Base-by-base conservation (phyloP, 495 filamentous ascomycete species). In the Penicillium angulare region DNA sequence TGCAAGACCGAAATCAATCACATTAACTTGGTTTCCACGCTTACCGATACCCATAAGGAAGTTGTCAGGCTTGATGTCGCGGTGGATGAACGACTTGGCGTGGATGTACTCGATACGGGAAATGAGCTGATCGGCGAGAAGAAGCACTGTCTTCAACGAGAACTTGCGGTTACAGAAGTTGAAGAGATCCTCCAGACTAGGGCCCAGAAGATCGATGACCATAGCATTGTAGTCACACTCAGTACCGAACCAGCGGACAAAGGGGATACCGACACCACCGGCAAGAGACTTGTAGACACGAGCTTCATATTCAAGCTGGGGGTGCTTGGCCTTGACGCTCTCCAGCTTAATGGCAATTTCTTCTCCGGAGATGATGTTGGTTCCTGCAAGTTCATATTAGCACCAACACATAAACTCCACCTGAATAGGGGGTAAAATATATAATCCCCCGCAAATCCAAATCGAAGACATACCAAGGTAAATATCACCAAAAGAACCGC, bases 111-210 rank as follows among this genome's bases (percentile, higher is more conserved):
- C 95, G 69, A 99, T 97, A 53, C 95, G 92, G 49, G 93, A 97
- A 65, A 98, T 97, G 71, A 99, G 84, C 77, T 99, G 95, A 66
- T 99, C 95, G 64, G 95, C 95, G 44, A 99, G 84, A 8, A 99
- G 85, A 13, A 99, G 77, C 33, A 99, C 95, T n/a, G 95, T 99
- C 87, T 99, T 99, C 57, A 99, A 76, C 8, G 93, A 96, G 81
- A 97, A 99, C 71, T 99, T 99, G 67, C 95, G 87, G 83, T 97
- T 99, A 85, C 95, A 99, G 73, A 99, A 99, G 83, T 99, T 99
- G 90, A 99, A 99, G n/a, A 99, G 79, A 68, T 99, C 95, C 74
- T 99, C 95, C 79, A 99, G 78, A 68, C 89, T 95, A 50, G 95
- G 95, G 43, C 95, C 95, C 32, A 99, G 88, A 15, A 99, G 84